Conservation (phyloP, 139 green algal species). For the Pleodorina starrii region DNA sequence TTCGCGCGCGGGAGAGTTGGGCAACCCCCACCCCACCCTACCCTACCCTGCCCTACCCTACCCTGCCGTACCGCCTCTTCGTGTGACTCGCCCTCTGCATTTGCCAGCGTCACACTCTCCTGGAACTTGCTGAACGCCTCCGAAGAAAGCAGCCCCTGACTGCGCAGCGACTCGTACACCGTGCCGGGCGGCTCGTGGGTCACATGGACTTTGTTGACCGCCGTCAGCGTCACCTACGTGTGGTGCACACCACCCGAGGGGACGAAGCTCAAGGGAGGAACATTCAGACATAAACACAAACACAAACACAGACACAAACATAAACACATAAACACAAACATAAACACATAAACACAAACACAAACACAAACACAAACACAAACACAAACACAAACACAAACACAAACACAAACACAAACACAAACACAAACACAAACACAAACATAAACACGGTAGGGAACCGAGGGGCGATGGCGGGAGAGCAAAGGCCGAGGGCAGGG, state of each 20-base stretch:
- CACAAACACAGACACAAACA: too few relatives aligned
- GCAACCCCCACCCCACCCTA: too few relatives aligned
- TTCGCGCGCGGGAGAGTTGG: too few relatives aligned
- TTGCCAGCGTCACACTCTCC: background rate
- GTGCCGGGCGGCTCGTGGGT: background rate
- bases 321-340: too few relatives aligned
- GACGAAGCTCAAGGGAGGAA: background rate
- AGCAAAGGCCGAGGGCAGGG: too few relatives aligned
- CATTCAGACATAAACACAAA: background rate
- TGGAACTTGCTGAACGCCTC: background rate
- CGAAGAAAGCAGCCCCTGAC: background rate
- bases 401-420: too few relatives aligned
- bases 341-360: too few relatives aligned
- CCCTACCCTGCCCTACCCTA: background rate
- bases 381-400: too few relatives aligned
- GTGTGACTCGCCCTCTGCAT: background rate
- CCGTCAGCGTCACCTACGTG: background rate
- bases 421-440: too few relatives aligned
- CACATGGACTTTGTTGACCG: constrained; percentile 5
- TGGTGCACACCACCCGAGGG: background rate
- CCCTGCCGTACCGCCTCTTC: background rate
- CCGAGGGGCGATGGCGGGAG: too few relatives aligned
- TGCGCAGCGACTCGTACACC: background rate
- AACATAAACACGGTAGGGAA: too few relatives aligned
- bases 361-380: too few relatives aligned